Evolutionary conservation across 208 protist species (phyloP), one percentile per base, ranked within the genome.

Genomic region (Crithidia brevicula): DNA sequence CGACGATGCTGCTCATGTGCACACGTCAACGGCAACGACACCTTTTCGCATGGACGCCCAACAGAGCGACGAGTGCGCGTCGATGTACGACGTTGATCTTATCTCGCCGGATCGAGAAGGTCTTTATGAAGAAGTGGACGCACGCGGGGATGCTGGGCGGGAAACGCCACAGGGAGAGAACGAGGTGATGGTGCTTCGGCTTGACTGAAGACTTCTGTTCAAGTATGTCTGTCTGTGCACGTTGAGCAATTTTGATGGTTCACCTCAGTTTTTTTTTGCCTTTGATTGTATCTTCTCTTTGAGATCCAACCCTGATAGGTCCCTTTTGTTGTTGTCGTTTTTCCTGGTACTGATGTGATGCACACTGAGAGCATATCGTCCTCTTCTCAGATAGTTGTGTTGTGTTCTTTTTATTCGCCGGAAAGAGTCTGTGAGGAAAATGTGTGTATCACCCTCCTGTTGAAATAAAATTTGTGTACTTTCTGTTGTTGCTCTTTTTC

Each of bases 101-200:
- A 16, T 65, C 15, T 65, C 59, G 10, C 59, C 45, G 15, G 18
- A 45, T 15, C 28, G 59, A 1, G 34, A 13, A 7, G 42, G 33
- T 22, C 28, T 15, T 1, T 18, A 15, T 2, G 13, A 38, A 31
- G 45, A 43, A 5, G 33, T 40, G 43, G 8, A 11, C 1, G 56
- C 34, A 20, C 16, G 9, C 2, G 3, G 45, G 4, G 46, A 34
- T 16, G 0, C 15, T 1, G 16, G 8, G 31, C 8, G 7, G 43
- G 11, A 15, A 15, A 1, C 20, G 36, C 40, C 9, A 18, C 9
- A 25, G 23, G 16, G 52, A 31, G 59, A 54, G 20, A 27, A 20
- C 7, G 69, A 67, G 27, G 69, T 68, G 42, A 75, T 62, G 68
- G 59, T 67, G 68, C 42, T 74, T 34, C 54, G 59, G 9, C 53